Percentiles rank a stretch among this genome's conserved stretches.
Conservation (phyloP, 2,329 filamentous ascomycete species). For the Exophiala sp. region DNA sequence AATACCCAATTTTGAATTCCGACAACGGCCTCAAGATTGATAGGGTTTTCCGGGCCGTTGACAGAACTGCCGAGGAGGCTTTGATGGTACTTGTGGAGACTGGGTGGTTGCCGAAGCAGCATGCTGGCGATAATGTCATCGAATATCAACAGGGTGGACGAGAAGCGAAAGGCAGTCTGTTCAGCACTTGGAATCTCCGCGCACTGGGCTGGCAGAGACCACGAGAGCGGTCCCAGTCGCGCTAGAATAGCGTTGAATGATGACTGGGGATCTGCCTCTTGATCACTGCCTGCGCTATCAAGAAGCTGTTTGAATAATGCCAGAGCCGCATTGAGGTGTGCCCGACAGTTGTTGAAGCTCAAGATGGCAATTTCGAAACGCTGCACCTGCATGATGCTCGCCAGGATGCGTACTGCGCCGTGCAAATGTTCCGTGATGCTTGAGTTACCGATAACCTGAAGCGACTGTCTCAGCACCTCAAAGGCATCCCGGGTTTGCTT, state of each 20-base stretch:
- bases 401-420: conserved; percentile 31
- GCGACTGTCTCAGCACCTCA: conserved; percentile 21
- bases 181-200: conserved; percentile 11
- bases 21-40: conserved; percentile 11
- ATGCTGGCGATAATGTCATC: conserved; percentile 39
- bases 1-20: conserved; percentile 53
- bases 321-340: conserved; percentile 34
- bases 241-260: conserved; percentile 2
- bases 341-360: conserved; percentile 36
- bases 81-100: neutral
- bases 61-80: neutral
- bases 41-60: conserved; percentile 5
- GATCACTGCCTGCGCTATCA: neutral
- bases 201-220: conserved; percentile 5
- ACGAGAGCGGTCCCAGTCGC: conserved; percentile 4
- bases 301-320: conserved; percentile 33
- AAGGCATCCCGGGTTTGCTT: conserved; percentile 15
- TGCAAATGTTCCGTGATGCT: conserved; percentile 23
- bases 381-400: conserved; percentile 37
- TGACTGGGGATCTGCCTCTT: neutral
- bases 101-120: conserved; percentile 15
- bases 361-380: conserved; percentile 34
- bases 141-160: conserved; percentile 33
- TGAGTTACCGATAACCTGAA: conserved; percentile 26
- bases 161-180: conserved; percentile 38